Percentiles rank a stretch among this genome's conserved stretches.
These are phyloP conservation scores for Sporisorium scitamineum DNA, from an alignment of 1,284 basidiomycete species.

Conservation along the genomic window DNA sequence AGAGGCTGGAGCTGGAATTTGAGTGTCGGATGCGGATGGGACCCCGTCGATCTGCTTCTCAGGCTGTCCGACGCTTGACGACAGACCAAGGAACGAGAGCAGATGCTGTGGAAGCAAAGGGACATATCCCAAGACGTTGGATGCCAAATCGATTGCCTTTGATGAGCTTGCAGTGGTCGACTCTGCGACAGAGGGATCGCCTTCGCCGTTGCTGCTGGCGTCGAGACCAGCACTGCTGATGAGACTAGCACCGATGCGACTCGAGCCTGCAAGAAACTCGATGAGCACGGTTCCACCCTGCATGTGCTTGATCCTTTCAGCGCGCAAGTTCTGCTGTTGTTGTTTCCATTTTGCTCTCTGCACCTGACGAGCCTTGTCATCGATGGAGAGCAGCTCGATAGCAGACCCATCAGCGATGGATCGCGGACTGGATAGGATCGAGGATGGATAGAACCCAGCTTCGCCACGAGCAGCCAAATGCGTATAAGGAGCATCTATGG, in stretches of 20 bases:
- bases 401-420: conserved; percentile 27
- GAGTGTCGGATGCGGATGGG: background rate
- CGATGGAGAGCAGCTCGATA: conserved; percentile 29
- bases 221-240: conserved; percentile 35
- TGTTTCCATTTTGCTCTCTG: conserved; percentile 10
- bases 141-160: background rate
- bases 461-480: conserved; percentile 48
- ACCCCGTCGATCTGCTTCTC: background rate
- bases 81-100: conserved; percentile 43
- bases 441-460: conserved; percentile 20
- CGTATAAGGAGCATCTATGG: conserved; percentile 58
- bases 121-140: conserved; percentile 31
- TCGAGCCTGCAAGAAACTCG: conserved; percentile 55
- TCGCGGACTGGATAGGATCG: conserved; percentile 19
- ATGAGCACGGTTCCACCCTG: conserved; percentile 60
- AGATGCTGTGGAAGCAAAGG: conserved; percentile 54
- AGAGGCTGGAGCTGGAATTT: background rate
- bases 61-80: background rate
- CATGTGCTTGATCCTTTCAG: conserved; percentile 29
- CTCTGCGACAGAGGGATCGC: background rate
- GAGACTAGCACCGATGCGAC: conserved; percentile 50
- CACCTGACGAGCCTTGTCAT: conserved; percentile 17
- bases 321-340: conserved; percentile 17
- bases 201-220: background rate
- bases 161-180: background rate